Evolutionary conservation across 495 filamentous ascomycete genomes (phyloP).

Genomic region (Podospora anserina): DNA sequence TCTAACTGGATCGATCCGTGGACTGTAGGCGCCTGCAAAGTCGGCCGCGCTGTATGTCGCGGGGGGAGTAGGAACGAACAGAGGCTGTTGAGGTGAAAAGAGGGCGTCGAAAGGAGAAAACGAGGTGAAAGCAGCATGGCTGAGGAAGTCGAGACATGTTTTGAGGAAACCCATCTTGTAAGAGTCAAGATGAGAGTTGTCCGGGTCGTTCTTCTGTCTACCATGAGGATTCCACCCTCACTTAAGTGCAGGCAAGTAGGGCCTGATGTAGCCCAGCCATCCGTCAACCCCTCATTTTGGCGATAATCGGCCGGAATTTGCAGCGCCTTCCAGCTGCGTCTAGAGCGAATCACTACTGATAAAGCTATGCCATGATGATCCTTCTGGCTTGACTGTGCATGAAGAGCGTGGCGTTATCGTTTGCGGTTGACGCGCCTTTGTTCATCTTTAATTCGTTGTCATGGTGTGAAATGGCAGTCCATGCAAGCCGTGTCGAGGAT

Average conservation of each 20-base stretch:
- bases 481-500: background rate
- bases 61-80: background rate
- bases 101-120: background rate
- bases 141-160: background rate
- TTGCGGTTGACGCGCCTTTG: background rate
- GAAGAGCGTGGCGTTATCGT: background rate
- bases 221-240: background rate
- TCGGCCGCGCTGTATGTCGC: background rate
- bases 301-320: background rate
- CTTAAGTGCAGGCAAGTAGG: background rate
- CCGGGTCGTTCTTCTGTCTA: background rate
- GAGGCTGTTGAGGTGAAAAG: background rate
- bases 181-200: background rate
- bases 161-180: background rate
- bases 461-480: background rate
- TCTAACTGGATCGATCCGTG: background rate
- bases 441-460: background rate
- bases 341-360: background rate
- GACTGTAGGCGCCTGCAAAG: background rate
- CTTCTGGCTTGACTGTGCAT: background rate
- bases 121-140: background rate
- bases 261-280: background rate
- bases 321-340: background rate
- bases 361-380: background rate
- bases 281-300: background rate